Conservation (phyloP, 2,329 filamentous ascomycete genomes). For the Aspergillus candidus region DNA sequence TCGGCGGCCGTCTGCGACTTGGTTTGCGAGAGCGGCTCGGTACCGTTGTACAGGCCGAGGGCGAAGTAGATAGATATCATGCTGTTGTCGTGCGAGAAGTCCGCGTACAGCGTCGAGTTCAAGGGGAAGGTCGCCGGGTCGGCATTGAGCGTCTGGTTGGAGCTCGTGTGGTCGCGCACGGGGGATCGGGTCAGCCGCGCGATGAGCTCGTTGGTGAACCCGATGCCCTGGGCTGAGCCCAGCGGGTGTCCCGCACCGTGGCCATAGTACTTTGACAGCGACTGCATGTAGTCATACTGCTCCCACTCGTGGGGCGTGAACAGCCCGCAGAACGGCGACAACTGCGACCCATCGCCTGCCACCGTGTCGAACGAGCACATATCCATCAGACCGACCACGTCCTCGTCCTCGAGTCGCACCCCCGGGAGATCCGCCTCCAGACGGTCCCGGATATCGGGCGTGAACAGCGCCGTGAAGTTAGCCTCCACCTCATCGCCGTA, state of each 20-base stretch:
- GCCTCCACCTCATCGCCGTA: conserved; percentile 43
- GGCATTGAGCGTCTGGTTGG: conserved; percentile 70
- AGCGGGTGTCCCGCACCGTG: conserved; percentile 71
- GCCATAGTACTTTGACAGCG: conserved; percentile 78
- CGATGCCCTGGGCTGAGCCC: conserved; percentile 78
- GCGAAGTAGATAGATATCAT: conserved; percentile 73
- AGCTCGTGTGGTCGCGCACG: conserved; percentile 67
- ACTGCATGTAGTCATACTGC: conserved; percentile 73
- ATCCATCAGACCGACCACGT: conserved; percentile 75
- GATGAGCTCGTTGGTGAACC: conserved; percentile 81
- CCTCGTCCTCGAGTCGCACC: conserved; percentile 55
- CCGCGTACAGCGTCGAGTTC: conserved; percentile 64
- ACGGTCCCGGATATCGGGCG: conserved; percentile 60
- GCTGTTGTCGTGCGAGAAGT: conserved; percentile 89
- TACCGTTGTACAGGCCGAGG: conserved; percentile 69
- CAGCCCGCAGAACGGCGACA: conserved; percentile 69
- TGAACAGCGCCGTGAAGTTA: conserved; percentile 59
- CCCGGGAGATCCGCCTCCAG: conserved; percentile 65
- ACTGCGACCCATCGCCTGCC: conserved; percentile 45
- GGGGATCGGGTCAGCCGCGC: conserved; percentile 65
- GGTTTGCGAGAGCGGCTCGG: conserved; percentile 48
- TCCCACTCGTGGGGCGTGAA: conserved; percentile 70
- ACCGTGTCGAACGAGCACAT: conserved; percentile 81
- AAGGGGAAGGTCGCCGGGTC: conserved; percentile 67
- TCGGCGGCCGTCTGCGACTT: conserved; percentile 47